Base-by-base conservation (phyloP, 2,329 filamentous ascomycete species). In the Hyphodiscus sp. region DNA sequence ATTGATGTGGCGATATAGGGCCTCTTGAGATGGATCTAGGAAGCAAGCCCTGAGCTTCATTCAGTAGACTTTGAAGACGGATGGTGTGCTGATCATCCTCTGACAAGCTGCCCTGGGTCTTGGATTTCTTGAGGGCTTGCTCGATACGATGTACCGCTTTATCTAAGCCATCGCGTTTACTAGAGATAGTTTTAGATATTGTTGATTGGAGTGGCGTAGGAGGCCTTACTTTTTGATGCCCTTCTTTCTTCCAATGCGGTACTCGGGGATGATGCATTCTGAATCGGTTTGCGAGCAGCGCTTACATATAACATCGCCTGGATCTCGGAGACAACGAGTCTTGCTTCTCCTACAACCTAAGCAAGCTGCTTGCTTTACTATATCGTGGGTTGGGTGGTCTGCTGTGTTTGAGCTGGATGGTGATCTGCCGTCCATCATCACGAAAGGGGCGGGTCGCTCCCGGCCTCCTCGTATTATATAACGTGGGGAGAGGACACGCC, bases 111-210 rank as follows among this genome's bases (percentile, higher is more conserved):
- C 69, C 68, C 3, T 73, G 50, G 63, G 45, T 75, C 72, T 49
- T 76, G 67, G 51, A 75, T 73, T 20, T 80, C 77, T 47, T 82
- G 72, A 64, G 80, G 76, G 85, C 86, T 67, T 89, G 82, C 63
- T 89, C 84, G 56, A 90, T 85, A 64, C 88, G 85, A 63, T 81
- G 82, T 19, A 90, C 77, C 2, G 86, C 86, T 69, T 89, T 89
- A 58, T 89, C 86, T 29, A 89, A 71, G 0, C 86, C 86, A 16
- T 83, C 85, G 42, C 86, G 81, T 69, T 90, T 90, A 68, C 86
- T 89, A 58, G n/a, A n/a, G 16, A 29, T n/a, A 6, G 19, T 11
- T 23, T 20, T 30, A 51, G 7, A 20, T 16, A 2, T 16, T 45
- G 16, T 19, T 38, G 19, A 41, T 16, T 38, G 20, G 29, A 45